Base-by-base conservation (phyloP, 2,329 filamentous ascomycete genomes). In the Pseudogymnoascus sp. region DNA sequence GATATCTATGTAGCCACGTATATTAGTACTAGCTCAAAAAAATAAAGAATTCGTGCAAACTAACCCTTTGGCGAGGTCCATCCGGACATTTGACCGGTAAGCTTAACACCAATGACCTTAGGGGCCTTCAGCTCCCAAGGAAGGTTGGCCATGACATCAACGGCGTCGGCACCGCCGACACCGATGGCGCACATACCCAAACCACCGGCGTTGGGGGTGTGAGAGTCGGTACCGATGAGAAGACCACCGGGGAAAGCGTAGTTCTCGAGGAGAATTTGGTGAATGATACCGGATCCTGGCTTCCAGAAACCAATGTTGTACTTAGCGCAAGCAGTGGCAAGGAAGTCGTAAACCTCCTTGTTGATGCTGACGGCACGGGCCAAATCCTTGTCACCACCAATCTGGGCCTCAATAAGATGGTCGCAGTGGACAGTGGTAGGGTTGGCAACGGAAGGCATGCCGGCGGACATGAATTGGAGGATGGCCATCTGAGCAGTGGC, bases 281-380 rank as follows among this genome's bases (percentile, higher is more conserved):
- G 94, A 71, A 99, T 99, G 76, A 97, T 99, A 84, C 94, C 94
- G 75, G 93, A 97, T 70, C 94, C 94, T 67, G 94, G 94, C 77
- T 86, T 91, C 94, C 94, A 99, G 88, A 97, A 97, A 82, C 94
- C 94, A 76, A 97, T 97, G 84, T 97, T 93, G 84, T 97, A 99
- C 83, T 97, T 99, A 74, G 92, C 92, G 76, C 93, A 97, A 67
- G 93, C 89, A 66, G 87, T 87, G 65, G 92, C 85, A 74, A 99
- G 81, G 84, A 99, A 99, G 79, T 97, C 89, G 80, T 97, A 99
- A 70, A 99, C 94, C 79, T 97, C 93, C 84, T 95, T 96, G 87
- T 97, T 97, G 81, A 96, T 96, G 70, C 86, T 84, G 73, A 93
- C 82, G 71, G 94, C 94, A 72, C 93, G 86, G 65, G 85, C 88